Conservation (phyloP, 208 protist genomes). For the Porcisia deanei region DNA sequence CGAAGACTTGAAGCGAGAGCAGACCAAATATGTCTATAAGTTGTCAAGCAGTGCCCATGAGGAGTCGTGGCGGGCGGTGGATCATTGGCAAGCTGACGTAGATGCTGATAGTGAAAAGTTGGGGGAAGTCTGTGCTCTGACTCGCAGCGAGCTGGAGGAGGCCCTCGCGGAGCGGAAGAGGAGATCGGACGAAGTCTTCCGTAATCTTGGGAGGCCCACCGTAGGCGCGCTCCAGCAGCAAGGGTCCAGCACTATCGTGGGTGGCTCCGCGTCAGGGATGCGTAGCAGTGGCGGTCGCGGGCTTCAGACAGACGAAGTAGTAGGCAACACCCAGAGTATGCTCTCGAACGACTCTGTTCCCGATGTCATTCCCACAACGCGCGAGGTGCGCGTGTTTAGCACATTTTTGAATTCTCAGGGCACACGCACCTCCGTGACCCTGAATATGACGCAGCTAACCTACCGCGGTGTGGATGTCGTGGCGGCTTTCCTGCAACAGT, state of each 20-base stretch:
- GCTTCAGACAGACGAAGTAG: conserved; percentile 10
- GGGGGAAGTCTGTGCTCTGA: conserved; percentile 56
- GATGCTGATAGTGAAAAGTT: conserved; percentile 30
- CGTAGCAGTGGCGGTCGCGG: conserved; percentile 3
- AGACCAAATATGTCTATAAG: conserved; percentile 40
- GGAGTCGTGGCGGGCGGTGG: conserved; percentile 16
- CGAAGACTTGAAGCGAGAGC: conserved; percentile 64
- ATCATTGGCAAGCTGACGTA: conserved; percentile 20
- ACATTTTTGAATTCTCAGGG: conserved; percentile 71
- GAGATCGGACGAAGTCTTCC: conserved; percentile 17
- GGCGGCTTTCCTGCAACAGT: conserved; percentile 69
- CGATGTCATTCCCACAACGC: conserved; percentile 16
- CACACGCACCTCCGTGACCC: conserved; percentile 47
- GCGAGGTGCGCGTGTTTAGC: conserved; percentile 75
- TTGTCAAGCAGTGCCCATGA: conserved; percentile 15
- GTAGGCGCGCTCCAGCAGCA: neutral
- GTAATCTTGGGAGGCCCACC: conserved; percentile 11
- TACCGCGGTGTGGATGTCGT: conserved; percentile 83
- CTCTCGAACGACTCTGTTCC: conserved; percentile 20
- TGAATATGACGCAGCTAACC: conserved; percentile 51
- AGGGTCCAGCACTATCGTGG: neutral
- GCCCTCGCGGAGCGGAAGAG: conserved; percentile 21
- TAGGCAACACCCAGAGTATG: conserved; percentile 22
- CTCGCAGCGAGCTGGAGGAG: conserved; percentile 43
- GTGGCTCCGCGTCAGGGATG: neutral